A percentile compares a stretch with the other conserved stretches of the same genome.
Conservation (phyloP, 1,284 basidiomycete species). For the Cystobasidium slooffiae region DNA sequence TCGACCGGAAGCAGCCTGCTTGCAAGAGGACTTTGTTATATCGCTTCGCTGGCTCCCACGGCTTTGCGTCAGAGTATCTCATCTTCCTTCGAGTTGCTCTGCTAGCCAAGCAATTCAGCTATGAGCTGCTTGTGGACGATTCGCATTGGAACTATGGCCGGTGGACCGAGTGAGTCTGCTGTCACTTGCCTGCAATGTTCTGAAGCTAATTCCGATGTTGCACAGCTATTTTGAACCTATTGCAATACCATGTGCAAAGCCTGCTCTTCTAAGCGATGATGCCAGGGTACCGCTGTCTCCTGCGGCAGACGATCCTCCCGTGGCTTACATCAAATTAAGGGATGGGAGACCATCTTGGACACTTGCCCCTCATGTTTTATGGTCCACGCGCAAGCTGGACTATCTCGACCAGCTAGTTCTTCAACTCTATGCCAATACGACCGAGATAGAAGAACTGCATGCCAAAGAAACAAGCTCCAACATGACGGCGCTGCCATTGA, state of each 20-base stretch:
- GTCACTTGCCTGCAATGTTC: background rate
- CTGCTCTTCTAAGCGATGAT: background rate
- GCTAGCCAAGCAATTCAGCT: slow-evolving; percentile 46
- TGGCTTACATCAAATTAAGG: background rate
- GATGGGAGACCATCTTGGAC: slow-evolving; percentile 40
- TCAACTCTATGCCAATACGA: slow-evolving; percentile 27
- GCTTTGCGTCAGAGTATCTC: slow-evolving; percentile 50
- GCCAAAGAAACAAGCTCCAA: slow-evolving; percentile 22
- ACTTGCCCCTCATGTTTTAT: slow-evolving; percentile 44
- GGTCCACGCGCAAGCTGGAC: slow-evolving; percentile 47
- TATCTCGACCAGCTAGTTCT: slow-evolving; percentile 49
- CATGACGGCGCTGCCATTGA: slow-evolving; percentile 18
- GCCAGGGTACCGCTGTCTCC: slow-evolving; percentile 35
- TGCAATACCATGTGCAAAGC: slow-evolving; percentile 13
- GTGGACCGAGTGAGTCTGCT: slow-evolving; percentile 41
- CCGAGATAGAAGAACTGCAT: slow-evolving; percentile 43
- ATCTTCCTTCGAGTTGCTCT: slow-evolving; percentile 48
- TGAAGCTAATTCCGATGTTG: background rate
- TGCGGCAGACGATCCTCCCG: background rate
- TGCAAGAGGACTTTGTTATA: slow-evolving; percentile 33
- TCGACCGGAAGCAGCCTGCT: background rate
- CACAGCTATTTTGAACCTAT: slow-evolving; percentile 34
- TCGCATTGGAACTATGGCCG: slow-evolving; percentile 50
- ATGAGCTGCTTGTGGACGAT: slow-evolving; percentile 48
- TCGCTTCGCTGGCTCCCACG: slow-evolving; percentile 47